Conservation (phyloP, 352 stramenopile genomes). For the Pythium aristosporum region DNA sequence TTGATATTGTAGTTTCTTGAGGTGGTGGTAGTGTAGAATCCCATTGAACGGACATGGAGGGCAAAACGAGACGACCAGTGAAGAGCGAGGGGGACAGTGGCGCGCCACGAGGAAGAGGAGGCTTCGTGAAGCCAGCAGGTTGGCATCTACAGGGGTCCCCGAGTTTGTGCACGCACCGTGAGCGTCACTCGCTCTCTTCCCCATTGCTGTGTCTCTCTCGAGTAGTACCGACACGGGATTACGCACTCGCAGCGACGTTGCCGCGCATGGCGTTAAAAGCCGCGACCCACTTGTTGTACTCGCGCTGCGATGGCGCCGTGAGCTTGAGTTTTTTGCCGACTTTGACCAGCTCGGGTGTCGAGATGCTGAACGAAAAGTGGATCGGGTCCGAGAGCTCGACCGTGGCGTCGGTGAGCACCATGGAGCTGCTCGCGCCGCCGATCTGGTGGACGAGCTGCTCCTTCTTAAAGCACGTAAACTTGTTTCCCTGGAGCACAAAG, state of each 20-base stretch:
- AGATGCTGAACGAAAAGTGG: conserved; percentile 72
- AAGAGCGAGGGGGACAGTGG: not conserved
- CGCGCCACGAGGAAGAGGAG: not conserved
- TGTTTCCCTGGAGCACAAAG: conserved; percentile 48
- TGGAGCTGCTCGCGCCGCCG: conserved; percentile 68
- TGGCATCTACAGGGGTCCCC: too few species aligned
- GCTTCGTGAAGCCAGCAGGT: too few species aligned
- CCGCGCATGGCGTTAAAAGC: conserved; percentile 53
- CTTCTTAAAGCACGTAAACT: conserved; percentile 42
- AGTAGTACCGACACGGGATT: not conserved
- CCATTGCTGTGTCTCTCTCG: not conserved
- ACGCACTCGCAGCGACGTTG: conserved; percentile 28
- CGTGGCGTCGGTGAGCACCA: conserved; percentile 59
- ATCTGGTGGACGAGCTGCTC: conserved; percentile 53
- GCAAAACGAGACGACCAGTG: not conserved
- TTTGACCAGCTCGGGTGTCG: conserved; percentile 69
- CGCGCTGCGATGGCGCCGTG: conserved; percentile 62
- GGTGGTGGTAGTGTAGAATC: conserved; percentile 8
- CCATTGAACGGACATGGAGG: conserved; percentile 8
- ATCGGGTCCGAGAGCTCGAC: conserved; percentile 69
- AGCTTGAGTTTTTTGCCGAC: conserved; percentile 81
- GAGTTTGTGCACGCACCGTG: not conserved
- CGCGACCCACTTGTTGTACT: conserved; percentile 86
- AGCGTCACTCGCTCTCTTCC: not conserved
- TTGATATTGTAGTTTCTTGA: conserved; percentile 15